Base-by-base conservation (phyloP, 2,329 filamentous ascomycete species). In the Aspergillus pseudonomiae region DNA sequence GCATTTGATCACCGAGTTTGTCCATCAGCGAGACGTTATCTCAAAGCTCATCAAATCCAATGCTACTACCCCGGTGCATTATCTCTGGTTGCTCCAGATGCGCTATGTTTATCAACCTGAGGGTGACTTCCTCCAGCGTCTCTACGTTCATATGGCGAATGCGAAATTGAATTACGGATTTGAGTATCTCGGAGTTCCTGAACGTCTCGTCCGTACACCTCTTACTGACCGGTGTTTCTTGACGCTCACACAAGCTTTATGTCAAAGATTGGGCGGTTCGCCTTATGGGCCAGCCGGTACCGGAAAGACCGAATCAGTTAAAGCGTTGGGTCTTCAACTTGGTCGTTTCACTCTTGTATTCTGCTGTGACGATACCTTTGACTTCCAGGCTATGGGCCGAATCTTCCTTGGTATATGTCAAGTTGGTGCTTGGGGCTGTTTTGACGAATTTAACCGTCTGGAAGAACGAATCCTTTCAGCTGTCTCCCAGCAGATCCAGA, bases 391-490 rank as follows among this genome's bases (percentile, higher is more conserved):
- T 57, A 99, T 99, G 95, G 96, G 96, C 16, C 92, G 95, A 70
- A 99, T 99, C 72, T 99, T 99, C 86, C 85, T 99, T 41, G 95
- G 95, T 85, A 96, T 99, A 66, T 99, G 96, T 77, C 95, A 99
- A 78, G 95, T 99, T 55, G 95, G 95, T 77, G 95, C 95, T 5
- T 99, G 95, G 95, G 96, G 96, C 73, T 99, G 95, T 83, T 99
- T 99, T 79, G 95, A 99, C 75, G 95, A 99, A 82, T 99, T 99
- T 85, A 99, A 99, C 80, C 92, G 95, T 86, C 85, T 99, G 24
- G 95, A 99, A 74, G 95, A 99, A 81, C 89, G 95, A 68, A 99
- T 99, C 65, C 81, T 99, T 65, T 99, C 96, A 52, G 95, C 95
- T 21, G 96, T 99, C 19, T 99, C 96, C 24, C 95, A 99, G 78